Percentiles rank a stretch among this genome's conserved stretches.
Evolutionary conservation across 495 filamentous ascomycete species (phyloP).

Genomic region (Symbiotaphrina buchneri): DNA sequence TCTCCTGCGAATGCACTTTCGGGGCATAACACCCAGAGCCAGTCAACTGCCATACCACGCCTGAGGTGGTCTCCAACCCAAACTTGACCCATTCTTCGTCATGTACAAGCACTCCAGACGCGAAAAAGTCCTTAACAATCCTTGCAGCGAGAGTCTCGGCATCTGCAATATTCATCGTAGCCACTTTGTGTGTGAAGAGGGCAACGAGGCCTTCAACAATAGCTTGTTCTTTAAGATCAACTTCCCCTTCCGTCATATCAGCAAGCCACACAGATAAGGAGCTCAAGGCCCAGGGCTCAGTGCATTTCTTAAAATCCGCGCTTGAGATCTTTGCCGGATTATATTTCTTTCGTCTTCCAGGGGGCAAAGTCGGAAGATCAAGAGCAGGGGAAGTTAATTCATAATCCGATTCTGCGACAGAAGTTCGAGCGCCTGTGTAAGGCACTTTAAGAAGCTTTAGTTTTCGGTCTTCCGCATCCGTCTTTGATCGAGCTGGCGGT

Average conservation of each 20-base stretch:
- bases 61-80: constrained; percentile 46
- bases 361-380: constrained; percentile 23
- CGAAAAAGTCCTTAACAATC: constrained; percentile 65
- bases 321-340: constrained; percentile 69
- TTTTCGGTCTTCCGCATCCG: constrained; percentile 56
- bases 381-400: constrained; percentile 22
- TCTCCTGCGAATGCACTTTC: constrained; percentile 52
- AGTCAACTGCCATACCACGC: constrained; percentile 84
- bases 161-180: constrained; percentile 97
- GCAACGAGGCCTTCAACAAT: constrained; percentile 73
- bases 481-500: constrained; percentile 76
- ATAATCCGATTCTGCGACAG: constrained; percentile 1
- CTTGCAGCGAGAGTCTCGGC: constrained; percentile 67
- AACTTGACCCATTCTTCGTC: constrained; percentile 99
- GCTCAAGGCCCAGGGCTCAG: constrained; percentile 84
- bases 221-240: constrained; percentile 59
- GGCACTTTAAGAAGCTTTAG: constrained; percentile 35
- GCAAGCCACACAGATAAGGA: constrained; percentile 71
- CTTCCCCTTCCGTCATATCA: constrained; percentile 65
- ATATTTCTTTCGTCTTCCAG: constrained; percentile 38
- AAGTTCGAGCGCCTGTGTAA: constrained; percentile 7
- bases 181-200: constrained; percentile 87
- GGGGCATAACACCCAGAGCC: constrained; percentile 82
- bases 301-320: constrained; percentile 65
- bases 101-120: constrained; percentile 51